Evolutionary conservation across 768 basidiomycete species (phyloP), one percentile per base, ranked within the genome.

Genomic region (Phaffia tasmanica): DNA sequence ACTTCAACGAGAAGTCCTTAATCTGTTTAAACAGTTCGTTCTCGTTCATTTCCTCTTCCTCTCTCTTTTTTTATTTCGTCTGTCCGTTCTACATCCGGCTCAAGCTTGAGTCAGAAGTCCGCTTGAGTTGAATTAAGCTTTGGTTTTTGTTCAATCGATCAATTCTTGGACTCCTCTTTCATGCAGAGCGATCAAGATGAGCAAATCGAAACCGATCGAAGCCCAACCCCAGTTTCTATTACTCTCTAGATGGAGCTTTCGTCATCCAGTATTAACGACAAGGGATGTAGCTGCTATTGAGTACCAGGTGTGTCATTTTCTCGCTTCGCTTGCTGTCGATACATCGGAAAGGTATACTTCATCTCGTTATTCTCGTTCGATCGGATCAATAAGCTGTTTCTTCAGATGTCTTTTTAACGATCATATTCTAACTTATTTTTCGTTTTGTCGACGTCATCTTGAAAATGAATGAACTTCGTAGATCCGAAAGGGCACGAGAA

Each of bases 401-500:
- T 6, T 57, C 56, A 29, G 21, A 18, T 16, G 6, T 29, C 21
- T 14, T 19, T 2, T 16, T 57, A 16, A 57, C 56, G n/a, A 9
- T 55, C 54, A 23, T 23, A 29, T 23, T 55, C 54, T 55, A 21
- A 25, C 27, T 58, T 47, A 32, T 29, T 32, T 42, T 46, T 27
- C 21, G 25, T 47, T 7, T 35, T 21, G 2, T 58, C 15, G 25
- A 56, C 16, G 27, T 30, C 56, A 21, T 6, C 7, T 6, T 47
- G 23, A 8, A 47, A 59, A 23, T 32, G 29, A 16, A 16, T 2
- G 23, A n/a, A 3, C 35, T 46, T 15, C 21, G 27, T 46, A 63
- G 62, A 63, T 63, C 32, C 62, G 62, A 19, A 51, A 54, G n/a
- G 62, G 62, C 18, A 55, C 19, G n/a, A 51, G 42, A 1, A 63